phyloP scores from a whole-genome alignment of 306 rosid genomes.

The Oemleria cerasiformis region DNA sequence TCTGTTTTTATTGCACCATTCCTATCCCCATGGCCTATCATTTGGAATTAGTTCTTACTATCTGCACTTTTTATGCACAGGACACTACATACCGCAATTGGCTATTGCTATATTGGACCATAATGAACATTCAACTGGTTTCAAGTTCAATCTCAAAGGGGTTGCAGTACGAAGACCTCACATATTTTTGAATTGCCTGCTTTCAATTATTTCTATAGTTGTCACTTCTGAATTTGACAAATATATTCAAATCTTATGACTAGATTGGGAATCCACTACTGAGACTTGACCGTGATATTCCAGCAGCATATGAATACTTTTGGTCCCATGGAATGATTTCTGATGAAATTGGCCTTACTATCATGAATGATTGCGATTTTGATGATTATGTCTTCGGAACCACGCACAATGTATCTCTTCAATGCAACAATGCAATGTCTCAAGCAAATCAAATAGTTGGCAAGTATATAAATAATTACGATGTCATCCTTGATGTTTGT shows the following conservation, averaged over 20 bases:
- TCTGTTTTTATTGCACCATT: not conserved
- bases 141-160: slow-evolving; percentile 89
- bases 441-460: slow-evolving; percentile 57
- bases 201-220: slow-evolving; percentile 1
- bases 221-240: not conserved
- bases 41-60: not conserved
- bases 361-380: slow-evolving; percentile 67
- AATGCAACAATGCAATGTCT: slow-evolving; percentile 50
- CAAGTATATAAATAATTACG: slow-evolving; percentile 56
- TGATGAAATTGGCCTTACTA: slow-evolving; percentile 68
- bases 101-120: slow-evolving; percentile 63
- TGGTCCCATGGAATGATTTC: slow-evolving; percentile 99
- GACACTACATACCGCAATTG: slow-evolving; percentile 89
- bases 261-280: not conserved
- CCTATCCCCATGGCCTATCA: not conserved
- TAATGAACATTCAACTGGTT: slow-evolving; percentile 55
- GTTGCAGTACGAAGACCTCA: slow-evolving; percentile 59
- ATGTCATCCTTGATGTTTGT: slow-evolving; percentile 83
- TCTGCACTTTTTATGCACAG: slow-evolving; percentile 29
- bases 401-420: slow-evolving; percentile 51
- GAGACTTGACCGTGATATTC: slow-evolving; percentile 29
- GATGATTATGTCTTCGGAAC: slow-evolving; percentile 41
- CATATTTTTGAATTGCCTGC: not conserved
- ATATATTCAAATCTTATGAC: not conserved
- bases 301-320: slow-evolving; percentile 67